phyloP scores from a whole-genome alignment of 163 green algal genomes.

The Chlamydomonas reinhardtii region DNA sequence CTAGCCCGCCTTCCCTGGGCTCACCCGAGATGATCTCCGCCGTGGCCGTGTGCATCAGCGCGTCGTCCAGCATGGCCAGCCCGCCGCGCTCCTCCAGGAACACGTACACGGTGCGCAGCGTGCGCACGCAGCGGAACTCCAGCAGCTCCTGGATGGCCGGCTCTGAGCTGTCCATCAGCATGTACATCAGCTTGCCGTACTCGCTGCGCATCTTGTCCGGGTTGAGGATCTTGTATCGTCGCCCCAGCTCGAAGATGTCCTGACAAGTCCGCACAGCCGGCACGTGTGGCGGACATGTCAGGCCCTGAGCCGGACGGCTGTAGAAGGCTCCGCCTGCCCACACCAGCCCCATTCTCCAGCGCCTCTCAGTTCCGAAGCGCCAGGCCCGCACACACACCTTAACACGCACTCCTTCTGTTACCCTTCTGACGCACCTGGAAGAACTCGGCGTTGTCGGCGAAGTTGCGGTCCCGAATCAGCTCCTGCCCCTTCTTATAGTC shows the following conservation, averaged over 20 bases:
- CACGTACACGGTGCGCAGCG: constrained; percentile 81
- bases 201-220: constrained; percentile 92
- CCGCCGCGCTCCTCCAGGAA: constrained; percentile 79
- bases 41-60: constrained; percentile 81
- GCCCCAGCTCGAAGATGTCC: constrained; percentile 92
- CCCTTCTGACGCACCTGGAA: constrained; percentile 70
- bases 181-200: constrained; percentile 92
- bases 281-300: too few relatives aligned
- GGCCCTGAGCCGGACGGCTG: too few relatives aligned
- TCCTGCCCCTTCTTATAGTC: constrained; percentile 88
- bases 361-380: too few relatives aligned
- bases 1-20: background rate
- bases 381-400: too few relatives aligned
- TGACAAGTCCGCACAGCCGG: constrained; percentile 33
- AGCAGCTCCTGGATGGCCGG: constrained; percentile 83
- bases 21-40: constrained; percentile 83
- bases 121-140: constrained; percentile 89
- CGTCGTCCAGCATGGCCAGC: constrained; percentile 83
- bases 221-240: constrained; percentile 96
- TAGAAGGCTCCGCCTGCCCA: too few relatives aligned
- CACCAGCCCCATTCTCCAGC: too few relatives aligned
- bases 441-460: constrained; percentile 86
- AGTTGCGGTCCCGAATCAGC: constrained; percentile 86
- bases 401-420: too few relatives aligned
- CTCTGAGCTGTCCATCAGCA: constrained; percentile 69